Base-by-base conservation (phyloP, 2,329 filamentous ascomycete genomes). In the Mollisiaceae sp. region DNA sequence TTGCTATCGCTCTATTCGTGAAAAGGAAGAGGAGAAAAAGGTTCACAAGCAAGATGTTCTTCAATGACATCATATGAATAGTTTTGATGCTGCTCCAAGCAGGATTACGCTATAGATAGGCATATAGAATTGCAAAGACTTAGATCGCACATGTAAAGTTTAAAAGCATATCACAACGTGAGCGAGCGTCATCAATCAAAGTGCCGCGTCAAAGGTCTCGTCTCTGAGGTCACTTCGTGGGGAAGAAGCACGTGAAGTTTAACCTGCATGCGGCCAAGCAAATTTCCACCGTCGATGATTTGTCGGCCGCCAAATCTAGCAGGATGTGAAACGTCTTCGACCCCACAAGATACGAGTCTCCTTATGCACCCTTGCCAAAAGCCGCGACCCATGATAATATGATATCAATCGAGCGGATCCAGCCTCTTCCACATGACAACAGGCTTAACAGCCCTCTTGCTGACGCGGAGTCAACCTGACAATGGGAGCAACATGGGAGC, bases 381-480 rank as follows among this genome's bases (percentile, higher is more conserved):
- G 22, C 50, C 22, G 5, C 5, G 15, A 35, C 5, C 22, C 20
- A 32, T 32, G 27, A 32, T 32, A 18, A 8, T 8, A 32, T 32
- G 27, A 32, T 32, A 18, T 47, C 43, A 22, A 36, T 32, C 50
- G 2, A 55, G 24, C 20, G n/a, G 15, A 38, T 41, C 55, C 55
- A 57, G 55, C 55, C 35, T 38, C 18, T n/a, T n/a, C 24, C 55
- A 39, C 35, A 27, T 39, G n/a, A 41, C 12, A 57, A 57, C 18
- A 57, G 32, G 4, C 55, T 15, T 22, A 57, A 57, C 18, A 57
- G 32, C 32, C 55, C 24, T 22, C 55, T 54, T 32, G 50, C 50
- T 54, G 50, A 56, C 54, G 54, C 18, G 32, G 54, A 56, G 27
- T 38, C 54, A 56, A 38, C 54, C 54, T 56, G 38, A 38, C 20